A percentile compares a stretch with the other conserved stretches of the same genome.
Conservation (phyloP, 1,284 basidiomycete species). For the Ceratobasidium papillatum region DNA sequence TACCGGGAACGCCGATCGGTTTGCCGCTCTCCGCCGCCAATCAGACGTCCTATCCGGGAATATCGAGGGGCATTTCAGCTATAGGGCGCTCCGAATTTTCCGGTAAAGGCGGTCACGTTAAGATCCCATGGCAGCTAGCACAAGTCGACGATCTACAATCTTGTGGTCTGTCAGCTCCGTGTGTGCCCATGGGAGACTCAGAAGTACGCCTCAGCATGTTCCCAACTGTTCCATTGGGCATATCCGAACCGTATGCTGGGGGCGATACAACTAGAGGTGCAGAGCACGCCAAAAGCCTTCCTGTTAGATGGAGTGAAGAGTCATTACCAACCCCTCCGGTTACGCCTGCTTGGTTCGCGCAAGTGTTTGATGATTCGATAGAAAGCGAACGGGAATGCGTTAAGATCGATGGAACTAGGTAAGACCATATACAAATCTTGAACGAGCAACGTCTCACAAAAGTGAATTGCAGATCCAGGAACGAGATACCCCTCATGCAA, state of each 20-base stretch:
- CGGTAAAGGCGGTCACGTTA: background rate
- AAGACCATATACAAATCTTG: background rate
- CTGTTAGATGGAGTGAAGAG: background rate
- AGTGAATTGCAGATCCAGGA: background rate
- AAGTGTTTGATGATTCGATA: slow-evolving; percentile 3
- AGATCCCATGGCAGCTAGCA: too few relatives aligned
- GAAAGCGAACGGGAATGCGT: background rate
- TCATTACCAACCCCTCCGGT: slow-evolving; percentile 13
- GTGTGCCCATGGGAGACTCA: background rate
- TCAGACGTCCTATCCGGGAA: background rate
- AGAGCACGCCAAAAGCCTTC: background rate
- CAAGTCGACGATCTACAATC: background rate
- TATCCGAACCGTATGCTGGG: background rate
- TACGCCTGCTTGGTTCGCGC: slow-evolving; percentile 25
- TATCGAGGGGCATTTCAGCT: slow-evolving; percentile 24
- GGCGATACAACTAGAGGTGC: background rate
- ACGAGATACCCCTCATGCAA: background rate
- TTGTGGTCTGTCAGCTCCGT: background rate
- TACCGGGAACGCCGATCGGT: slow-evolving; percentile 1
- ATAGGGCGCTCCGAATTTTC: too few relatives aligned
- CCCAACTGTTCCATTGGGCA: slow-evolving; percentile 6
- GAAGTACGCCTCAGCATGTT: slow-evolving; percentile 1
- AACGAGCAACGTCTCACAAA: background rate
- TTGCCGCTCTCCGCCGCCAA: background rate
- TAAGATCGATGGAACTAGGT: background rate